phyloP scores from a whole-genome alignment of 805 yeast genomes.

The Suhomyces prunicola region DNA sequence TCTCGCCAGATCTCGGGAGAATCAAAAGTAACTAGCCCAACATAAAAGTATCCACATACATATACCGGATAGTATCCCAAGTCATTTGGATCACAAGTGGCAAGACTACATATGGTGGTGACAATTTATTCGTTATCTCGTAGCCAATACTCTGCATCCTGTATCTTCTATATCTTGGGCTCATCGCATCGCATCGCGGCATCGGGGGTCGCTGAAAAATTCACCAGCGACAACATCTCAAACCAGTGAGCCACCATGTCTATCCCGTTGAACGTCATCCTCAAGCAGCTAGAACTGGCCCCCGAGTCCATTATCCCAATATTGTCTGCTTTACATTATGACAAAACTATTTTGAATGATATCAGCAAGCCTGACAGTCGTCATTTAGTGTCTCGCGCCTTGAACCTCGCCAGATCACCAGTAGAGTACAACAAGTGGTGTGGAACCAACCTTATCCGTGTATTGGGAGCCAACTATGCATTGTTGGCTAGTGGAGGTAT shows the following conservation, averaged over 20 bases:
- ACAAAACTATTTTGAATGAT: constrained; percentile 29
- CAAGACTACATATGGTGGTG: too few species aligned
- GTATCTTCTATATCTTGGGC: background rate
- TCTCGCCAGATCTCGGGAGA: too few species aligned
- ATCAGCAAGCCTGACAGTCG: constrained; percentile 49
- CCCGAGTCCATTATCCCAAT: constrained; percentile 27
- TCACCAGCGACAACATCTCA: background rate
- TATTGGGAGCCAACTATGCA: constrained; percentile 37
- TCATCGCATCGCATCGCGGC: background rate
- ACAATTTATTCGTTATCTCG: too few species aligned
- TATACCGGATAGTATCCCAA: too few species aligned
- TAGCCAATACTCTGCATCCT: background rate
- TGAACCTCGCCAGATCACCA: constrained; percentile 44
- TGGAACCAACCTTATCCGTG: constrained; percentile 52
- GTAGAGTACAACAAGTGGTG: constrained; percentile 53
- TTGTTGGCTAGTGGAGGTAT: constrained; percentile 42
- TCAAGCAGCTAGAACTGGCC: constrained; percentile 7
- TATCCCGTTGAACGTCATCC: constrained; percentile 7
- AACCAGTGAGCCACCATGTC: constrained; percentile 5
- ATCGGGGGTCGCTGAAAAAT: background rate
- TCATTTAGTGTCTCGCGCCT: constrained; percentile 45
- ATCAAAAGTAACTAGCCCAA: too few species aligned
- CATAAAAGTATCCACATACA: too few species aligned
- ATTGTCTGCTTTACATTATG: constrained; percentile 25
- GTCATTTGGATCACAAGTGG: too few species aligned